Evolutionary conservation across 164 flowering plant genomes (phyloP).

Genomic region (Hamamelis virginiana): DNA sequence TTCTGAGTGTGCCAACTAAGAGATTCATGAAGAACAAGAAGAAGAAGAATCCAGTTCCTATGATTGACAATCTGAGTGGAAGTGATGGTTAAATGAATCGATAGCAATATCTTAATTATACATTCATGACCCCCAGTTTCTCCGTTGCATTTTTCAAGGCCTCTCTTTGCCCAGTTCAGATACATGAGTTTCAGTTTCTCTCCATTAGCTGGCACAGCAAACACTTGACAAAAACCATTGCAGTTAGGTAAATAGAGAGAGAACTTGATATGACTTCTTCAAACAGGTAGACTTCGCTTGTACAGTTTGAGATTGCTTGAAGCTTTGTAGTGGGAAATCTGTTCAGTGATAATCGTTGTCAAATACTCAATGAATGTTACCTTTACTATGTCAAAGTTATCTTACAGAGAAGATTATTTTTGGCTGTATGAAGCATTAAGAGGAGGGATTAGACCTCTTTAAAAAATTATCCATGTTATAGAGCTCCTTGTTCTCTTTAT

Average conservation of each 20-base stretch:
- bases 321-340: background rate
- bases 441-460: too few species aligned
- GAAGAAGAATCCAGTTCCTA: background rate
- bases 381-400: too few species aligned
- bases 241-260: background rate
- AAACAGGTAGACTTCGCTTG: background rate
- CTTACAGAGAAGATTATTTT: too few species aligned
- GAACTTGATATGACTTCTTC: background rate
- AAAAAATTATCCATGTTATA: too few species aligned
- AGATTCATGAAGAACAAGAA: constrained; percentile 38
- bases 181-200: background rate
- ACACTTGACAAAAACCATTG: too few species aligned
- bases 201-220: too few species aligned
- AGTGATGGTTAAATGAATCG: background rate
- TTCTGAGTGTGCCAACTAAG: constrained; percentile 55
- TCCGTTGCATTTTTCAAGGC: too few species aligned
- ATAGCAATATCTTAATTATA: background rate
- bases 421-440: too few species aligned
- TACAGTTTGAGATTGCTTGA: background rate
- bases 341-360: background rate
- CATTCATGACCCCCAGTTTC: too few species aligned
- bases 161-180: too few species aligned
- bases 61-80: background rate
- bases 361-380: too few species aligned
- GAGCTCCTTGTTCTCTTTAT: too few species aligned